Evolutionary conservation across 768 basidiomycete species (phyloP).

Genomic region (Termitomyces sp.): DNA sequence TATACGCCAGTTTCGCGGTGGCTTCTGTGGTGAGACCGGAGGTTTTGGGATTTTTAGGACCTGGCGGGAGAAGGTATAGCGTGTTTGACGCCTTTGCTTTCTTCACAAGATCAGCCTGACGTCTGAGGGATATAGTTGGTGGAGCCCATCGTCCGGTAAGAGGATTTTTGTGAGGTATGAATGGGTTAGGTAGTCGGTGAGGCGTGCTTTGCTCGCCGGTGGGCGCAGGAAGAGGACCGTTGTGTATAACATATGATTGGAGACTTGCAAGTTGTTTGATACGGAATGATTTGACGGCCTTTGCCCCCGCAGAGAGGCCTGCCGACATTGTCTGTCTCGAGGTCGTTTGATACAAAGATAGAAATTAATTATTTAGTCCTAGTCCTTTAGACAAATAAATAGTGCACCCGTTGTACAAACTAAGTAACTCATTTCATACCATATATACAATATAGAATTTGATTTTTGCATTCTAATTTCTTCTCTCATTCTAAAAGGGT

Average conservation of each 20-base stretch:
- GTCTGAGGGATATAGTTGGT: slow-evolving; percentile 66
- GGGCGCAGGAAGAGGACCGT: slow-evolving; percentile 32
- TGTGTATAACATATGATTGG: slow-evolving; percentile 28
- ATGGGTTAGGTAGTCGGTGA: slow-evolving; percentile 55
- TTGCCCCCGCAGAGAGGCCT: slow-evolving; percentile 6
- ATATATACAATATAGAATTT: background rate
- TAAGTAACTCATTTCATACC: background rate
- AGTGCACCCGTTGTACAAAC: too few species aligned
- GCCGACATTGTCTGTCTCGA: slow-evolving; percentile 7
- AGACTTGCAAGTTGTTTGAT: slow-evolving; percentile 31
- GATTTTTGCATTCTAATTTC: background rate
- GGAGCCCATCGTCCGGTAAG: slow-evolving; percentile 62
- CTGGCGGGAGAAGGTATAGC: slow-evolving; percentile 60
- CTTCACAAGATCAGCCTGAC: slow-evolving; percentile 77
- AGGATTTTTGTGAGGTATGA: slow-evolving; percentile 57
- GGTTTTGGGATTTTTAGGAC: slow-evolving; percentile 42
- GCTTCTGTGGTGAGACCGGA: background rate
- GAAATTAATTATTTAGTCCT: background rate
- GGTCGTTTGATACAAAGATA: background rate
- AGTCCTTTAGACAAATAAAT: background rate
- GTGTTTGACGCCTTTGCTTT: slow-evolving; percentile 50
- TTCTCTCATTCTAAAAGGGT: slow-evolving; percentile 21
- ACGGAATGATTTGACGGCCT: slow-evolving; percentile 39
- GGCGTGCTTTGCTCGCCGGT: slow-evolving; percentile 12
- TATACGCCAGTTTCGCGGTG: slow-evolving; percentile 1